Conservation (phyloP, 164 flowering plant species). For the Magnolia changhungtana region DNA sequence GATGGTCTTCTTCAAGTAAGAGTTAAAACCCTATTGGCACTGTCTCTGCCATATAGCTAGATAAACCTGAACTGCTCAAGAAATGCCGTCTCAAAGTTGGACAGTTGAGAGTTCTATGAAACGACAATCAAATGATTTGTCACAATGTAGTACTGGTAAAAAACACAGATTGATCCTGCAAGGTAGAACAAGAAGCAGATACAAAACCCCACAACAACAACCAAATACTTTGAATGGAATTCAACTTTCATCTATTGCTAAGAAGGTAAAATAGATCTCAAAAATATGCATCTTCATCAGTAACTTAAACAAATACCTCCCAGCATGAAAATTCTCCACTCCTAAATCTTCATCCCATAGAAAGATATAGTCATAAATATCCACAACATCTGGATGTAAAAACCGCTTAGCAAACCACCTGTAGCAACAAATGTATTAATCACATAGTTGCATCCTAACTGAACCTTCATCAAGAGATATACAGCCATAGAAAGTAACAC, state of each 20-base stretch:
- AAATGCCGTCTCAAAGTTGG: too few relatives aligned
- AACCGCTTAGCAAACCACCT: slow-evolving; percentile 99
- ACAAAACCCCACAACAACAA: neutral
- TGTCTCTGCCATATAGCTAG: too few relatives aligned
- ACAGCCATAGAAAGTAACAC: too few relatives aligned
- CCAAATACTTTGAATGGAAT: neutral
- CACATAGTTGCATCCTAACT: too few relatives aligned
- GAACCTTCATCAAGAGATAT: too few relatives aligned
- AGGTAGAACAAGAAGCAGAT: neutral
- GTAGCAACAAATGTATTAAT: slow-evolving; percentile 8
- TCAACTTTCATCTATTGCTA: neutral
- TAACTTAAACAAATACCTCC: slow-evolving; percentile 45
- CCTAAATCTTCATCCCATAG: slow-evolving; percentile 99
- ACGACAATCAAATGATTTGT: neutral
- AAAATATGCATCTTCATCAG: neutral
- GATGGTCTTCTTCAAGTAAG: too few relatives aligned
- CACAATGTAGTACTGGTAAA: neutral
- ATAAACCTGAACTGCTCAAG: too few relatives aligned
- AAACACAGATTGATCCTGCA: neutral
- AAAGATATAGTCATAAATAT: slow-evolving; percentile 80
- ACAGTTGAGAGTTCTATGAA: neutral
- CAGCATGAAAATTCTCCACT: slow-evolving; percentile 66
- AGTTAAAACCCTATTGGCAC: too few relatives aligned
- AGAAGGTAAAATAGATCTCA: neutral
- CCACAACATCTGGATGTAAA: slow-evolving; percentile 81